Percentiles rank a stretch among this genome's conserved stretches.
These are phyloP conservation scores for Luffa aegyptiaca DNA, from an alignment of 306 rosid genomes.

Conservation along the genomic window DNA sequence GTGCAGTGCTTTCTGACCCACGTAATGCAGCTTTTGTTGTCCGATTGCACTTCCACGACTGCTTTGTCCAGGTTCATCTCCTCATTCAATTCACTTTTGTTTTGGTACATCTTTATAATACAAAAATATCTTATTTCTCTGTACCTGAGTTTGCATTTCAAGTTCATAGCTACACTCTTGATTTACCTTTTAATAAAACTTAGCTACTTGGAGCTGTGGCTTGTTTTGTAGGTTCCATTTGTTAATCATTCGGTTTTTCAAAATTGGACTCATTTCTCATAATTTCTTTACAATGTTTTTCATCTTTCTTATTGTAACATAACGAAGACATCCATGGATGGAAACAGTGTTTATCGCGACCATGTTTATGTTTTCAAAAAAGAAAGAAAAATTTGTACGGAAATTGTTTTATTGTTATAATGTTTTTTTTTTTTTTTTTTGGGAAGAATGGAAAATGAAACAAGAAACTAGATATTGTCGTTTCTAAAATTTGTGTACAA, in stretches of 20 bases:
- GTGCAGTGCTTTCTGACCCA: constrained; percentile 52
- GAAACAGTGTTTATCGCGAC: too few species aligned
- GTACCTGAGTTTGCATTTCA: background rate
- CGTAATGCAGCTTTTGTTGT: constrained; percentile 57
- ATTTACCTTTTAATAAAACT: background rate
- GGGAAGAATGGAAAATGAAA: background rate
- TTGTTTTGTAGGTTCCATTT: too few species aligned
- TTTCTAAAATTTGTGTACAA: background rate
- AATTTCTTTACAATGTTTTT: too few species aligned
- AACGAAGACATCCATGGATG: too few species aligned
- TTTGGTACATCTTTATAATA: background rate
- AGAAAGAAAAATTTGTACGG: background rate
- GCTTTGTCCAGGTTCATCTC: constrained; percentile 69
- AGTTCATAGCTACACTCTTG: background rate
- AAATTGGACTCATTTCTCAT: too few species aligned
- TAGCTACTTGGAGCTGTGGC: too few species aligned
- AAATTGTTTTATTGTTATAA: background rate
- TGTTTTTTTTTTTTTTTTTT: too few species aligned
- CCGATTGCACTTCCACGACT: constrained; percentile 84
- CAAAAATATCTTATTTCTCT: background rate
- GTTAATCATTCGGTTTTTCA: too few species aligned
- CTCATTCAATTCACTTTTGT: background rate
- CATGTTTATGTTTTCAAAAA: too few species aligned
- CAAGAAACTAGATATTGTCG: background rate
- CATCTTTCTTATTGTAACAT: too few species aligned